Conservation (phyloP, 1,139 yeast species). For the Kodamaea ohmeri region DNA sequence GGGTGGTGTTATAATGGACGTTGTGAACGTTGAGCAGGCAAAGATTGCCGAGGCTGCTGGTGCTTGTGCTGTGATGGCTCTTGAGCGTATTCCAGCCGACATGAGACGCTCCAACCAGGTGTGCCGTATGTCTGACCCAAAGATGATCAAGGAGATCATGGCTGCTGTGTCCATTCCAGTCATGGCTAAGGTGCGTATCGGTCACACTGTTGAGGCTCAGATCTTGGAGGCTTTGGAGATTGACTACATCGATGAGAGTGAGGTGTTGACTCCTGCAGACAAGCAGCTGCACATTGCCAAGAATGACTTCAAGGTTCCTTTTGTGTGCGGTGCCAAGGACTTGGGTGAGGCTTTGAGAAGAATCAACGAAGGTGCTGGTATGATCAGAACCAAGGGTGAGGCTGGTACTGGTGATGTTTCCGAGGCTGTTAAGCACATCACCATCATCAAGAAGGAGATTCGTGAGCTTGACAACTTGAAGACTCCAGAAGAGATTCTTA, state of each 20-base stretch:
- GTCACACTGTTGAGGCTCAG: slow-evolving; percentile 84
- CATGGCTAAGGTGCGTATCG: slow-evolving; percentile 87
- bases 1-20: slow-evolving; percentile 62
- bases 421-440: slow-evolving; percentile 80
- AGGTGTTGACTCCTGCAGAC: slow-evolving; percentile 82
- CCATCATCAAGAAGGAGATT: slow-evolving; percentile 58
- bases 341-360: slow-evolving; percentile 84
- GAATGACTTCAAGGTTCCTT: slow-evolving; percentile 64
- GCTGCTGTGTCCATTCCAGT: slow-evolving; percentile 71
- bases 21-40: slow-evolving; percentile 48
- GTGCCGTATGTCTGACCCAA: slow-evolving; percentile 85
- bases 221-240: slow-evolving; percentile 69
- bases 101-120: slow-evolving; percentile 83
- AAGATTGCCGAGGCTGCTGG: slow-evolving; percentile 78
- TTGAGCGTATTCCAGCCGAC: slow-evolving; percentile 84
- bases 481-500: slow-evolving; percentile 43
- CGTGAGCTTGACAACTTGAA: slow-evolving; percentile 41
- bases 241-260: slow-evolving; percentile 84
- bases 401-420: slow-evolving; percentile 89
- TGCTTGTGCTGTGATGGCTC: slow-evolving; percentile 90
- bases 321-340: slow-evolving; percentile 84
- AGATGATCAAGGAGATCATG: slow-evolving; percentile 77
- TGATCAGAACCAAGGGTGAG: slow-evolving; percentile 87
- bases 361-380: slow-evolving; percentile 81
- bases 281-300: slow-evolving; percentile 65